Base-by-base conservation (phyloP, 768 basidiomycete species). In the Pleurotus sapidus region DNA sequence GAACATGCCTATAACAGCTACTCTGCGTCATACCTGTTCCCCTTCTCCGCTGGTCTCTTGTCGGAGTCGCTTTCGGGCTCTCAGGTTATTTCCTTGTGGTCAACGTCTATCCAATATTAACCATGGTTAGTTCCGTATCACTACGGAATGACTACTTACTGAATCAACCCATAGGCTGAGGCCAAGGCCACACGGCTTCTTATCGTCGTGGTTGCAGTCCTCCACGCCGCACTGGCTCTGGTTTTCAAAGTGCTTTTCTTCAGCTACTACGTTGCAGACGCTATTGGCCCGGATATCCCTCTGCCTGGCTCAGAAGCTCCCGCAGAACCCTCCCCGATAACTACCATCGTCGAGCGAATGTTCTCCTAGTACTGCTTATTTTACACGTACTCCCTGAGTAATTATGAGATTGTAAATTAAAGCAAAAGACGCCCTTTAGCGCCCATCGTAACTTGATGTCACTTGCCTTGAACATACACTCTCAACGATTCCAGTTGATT, bases 51-150 rank as follows among this genome's bases (percentile, higher is more conserved):
- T 95, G 93, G 92, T 77, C 79, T 1, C 78, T 97, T 25, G 86
- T 90, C 17, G 82, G 82, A 11, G 47, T 86, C 46, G 95, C 85
- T 0, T 91, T 91, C 62, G 76, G 74, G 1, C 73, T 93, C 17
- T 98, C 96, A 5, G 93, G 94, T 2, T 93, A 84, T 75, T 98
- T 95, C 79, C 79, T 99, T 25, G 77, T 80, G 12, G 77, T 79
- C 20, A 93, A 95, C 65, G 83, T 97, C 46, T 98, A 97, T 63
- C 96, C 96, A 3, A 82, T 97, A 53, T 84, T 98, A 25, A 85
- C 90, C 37, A 81, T 84, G 7, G 94, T 95, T 63, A 63, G 89
- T 77, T 49, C 6, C 54, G 17, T 48, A 15, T 30, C 43, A 20
- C 18, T 14, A 7, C 57, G 53, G 30, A 34, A 6, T 17, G 55